phyloP scores from a whole-genome alignment of 176 grass and related monocot species.

The Aegilops longissima region DNA sequence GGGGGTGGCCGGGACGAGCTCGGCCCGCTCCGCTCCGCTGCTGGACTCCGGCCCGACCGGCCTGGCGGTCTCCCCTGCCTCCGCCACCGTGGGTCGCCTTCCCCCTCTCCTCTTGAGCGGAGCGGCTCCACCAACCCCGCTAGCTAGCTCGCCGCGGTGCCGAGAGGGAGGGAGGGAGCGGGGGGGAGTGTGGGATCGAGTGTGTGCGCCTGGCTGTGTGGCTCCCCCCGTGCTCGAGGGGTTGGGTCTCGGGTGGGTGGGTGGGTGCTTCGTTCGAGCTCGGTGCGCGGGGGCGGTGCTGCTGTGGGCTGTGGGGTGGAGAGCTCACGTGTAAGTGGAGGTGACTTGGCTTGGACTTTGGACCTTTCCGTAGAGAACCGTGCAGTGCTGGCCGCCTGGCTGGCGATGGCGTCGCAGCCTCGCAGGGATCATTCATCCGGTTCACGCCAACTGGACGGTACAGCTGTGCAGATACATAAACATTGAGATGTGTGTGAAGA shows the following conservation, averaged over 20 bases:
- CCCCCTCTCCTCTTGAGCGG: too few species aligned
- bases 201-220: neutral
- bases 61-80: neutral
- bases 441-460: too few species aligned
- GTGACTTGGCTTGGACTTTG: too few species aligned
- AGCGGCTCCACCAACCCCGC: conserved; percentile 19
- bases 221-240: conserved; percentile 36
- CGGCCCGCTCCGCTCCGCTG: neutral
- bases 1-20: neutral
- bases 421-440: too few species aligned
- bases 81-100: neutral
- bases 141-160: neutral
- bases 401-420: too few species aligned
- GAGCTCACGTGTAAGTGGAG: neutral
- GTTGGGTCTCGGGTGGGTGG: neutral
- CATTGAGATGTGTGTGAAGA: too few species aligned
- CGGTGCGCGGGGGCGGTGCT: neutral
- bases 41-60: neutral
- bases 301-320: neutral
- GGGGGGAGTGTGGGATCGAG: neutral
- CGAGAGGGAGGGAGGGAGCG: neutral
- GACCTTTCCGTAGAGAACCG: too few species aligned
- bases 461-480: too few species aligned
- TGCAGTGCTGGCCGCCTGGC: too few species aligned
- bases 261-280: neutral